phyloP scores from a whole-genome alignment of 2,329 filamentous ascomycete species.

The Neofusicoccum umdonicola region DNA sequence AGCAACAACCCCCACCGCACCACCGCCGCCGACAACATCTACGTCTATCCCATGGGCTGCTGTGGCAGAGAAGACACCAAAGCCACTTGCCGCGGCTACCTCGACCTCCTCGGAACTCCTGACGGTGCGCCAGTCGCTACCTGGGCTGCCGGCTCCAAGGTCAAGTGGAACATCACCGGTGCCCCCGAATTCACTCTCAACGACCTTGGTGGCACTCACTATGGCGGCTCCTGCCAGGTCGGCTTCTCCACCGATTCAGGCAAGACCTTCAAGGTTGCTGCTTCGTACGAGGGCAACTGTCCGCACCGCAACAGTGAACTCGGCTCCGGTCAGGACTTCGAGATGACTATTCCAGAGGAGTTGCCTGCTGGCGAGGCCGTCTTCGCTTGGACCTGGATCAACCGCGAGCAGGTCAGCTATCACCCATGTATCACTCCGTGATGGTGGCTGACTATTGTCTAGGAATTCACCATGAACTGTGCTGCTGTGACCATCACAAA shows the following conservation, averaged over 20 bases:
- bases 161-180: conserved; percentile 11
- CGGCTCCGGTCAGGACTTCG: conserved; percentile 43
- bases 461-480: conserved; percentile 47
- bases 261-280: conserved; percentile 45
- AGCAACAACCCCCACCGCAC: conserved; percentile 14
- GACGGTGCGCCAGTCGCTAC: conserved; percentile 14
- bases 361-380: conserved; percentile 41
- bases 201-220: conserved; percentile 38
- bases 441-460: background rate
- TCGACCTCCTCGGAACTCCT: conserved; percentile 13
- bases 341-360: conserved; percentile 45
- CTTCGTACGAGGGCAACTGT: conserved; percentile 48
- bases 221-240: conserved; percentile 48
- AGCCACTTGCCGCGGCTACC: conserved; percentile 11
- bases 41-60: conserved; percentile 15
- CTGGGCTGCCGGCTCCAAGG: conserved; percentile 11
- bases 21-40: conserved; percentile 1
- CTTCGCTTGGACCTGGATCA: conserved; percentile 50
- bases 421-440: conserved; percentile 24
- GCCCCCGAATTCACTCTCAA: background rate
- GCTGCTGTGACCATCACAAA: conserved; percentile 43
- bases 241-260: conserved; percentile 46
- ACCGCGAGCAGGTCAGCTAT: conserved; percentile 38
- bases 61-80: conserved; percentile 11
- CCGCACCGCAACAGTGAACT: conserved; percentile 40